These are phyloP conservation scores for Venturia carpophila DNA, from an alignment of 2,329 filamentous ascomycete species.

Conservation along the genomic window DNA sequence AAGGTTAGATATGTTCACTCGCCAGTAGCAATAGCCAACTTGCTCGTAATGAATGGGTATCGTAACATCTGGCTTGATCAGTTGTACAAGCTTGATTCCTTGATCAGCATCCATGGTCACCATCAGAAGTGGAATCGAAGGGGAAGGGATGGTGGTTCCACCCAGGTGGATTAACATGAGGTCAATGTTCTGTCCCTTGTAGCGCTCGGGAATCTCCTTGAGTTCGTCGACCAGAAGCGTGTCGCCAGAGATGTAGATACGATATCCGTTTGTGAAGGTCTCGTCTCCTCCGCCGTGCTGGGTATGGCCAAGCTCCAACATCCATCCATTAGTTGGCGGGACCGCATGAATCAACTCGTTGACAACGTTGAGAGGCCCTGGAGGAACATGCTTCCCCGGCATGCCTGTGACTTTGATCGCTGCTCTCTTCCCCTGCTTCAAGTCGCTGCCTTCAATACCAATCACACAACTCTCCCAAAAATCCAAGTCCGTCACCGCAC, in stretches of 20 bases:
- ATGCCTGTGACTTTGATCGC: slow-evolving; percentile 52
- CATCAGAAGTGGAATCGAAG: slow-evolving; percentile 53
- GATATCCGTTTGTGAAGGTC: slow-evolving; percentile 42
- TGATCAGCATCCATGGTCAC: slow-evolving; percentile 61
- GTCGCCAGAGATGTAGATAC: slow-evolving; percentile 61
- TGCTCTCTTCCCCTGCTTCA: slow-evolving; percentile 26
- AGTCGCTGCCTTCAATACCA: slow-evolving; percentile 30
- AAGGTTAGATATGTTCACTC: slow-evolving; percentile 22
- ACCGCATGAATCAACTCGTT: slow-evolving; percentile 46
- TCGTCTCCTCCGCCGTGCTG: slow-evolving; percentile 21
- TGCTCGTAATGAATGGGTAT: slow-evolving; percentile 56
- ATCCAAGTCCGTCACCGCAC: slow-evolving; percentile 47
- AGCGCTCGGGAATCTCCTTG: slow-evolving; percentile 50
- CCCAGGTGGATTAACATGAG: slow-evolving; percentile 61
- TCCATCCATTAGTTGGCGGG: slow-evolving; percentile 60
- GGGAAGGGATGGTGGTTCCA: slow-evolving; percentile 56
- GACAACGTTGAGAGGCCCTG: slow-evolving; percentile 34
- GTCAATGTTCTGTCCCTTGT: slow-evolving; percentile 49
- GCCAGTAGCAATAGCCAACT: slow-evolving; percentile 20
- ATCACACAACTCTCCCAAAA: slow-evolving; percentile 47
- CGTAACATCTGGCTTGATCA: slow-evolving; percentile 54
- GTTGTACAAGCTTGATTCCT: slow-evolving; percentile 51
- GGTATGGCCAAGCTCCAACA: slow-evolving; percentile 52
- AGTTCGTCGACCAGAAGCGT: slow-evolving; percentile 57
- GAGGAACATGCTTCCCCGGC: slow-evolving; percentile 57